phyloP scores from a whole-genome alignment of 176 grass and related monocot species.

The Cenchrus americanus region DNA sequence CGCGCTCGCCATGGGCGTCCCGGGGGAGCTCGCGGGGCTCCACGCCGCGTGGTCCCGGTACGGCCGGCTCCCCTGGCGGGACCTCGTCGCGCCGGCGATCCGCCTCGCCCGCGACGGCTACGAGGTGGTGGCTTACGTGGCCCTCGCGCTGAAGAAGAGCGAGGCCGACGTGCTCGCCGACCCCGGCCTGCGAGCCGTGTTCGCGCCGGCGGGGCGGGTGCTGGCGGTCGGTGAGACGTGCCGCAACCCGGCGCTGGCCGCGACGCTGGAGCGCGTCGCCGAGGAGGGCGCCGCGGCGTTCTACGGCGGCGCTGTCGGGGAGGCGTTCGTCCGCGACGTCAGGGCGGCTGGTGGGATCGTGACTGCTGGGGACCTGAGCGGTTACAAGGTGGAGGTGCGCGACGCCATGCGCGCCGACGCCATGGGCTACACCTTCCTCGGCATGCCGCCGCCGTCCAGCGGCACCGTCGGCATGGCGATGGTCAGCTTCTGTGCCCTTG shows the following conservation, averaged over 20 bases:
- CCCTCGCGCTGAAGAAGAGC: slow-evolving; percentile 36
- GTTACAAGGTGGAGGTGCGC: slow-evolving; percentile 57
- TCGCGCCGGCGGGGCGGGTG: slow-evolving; percentile 61
- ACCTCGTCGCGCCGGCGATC: slow-evolving; percentile 75
- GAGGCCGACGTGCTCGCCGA: slow-evolving; percentile 59
- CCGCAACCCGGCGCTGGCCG: slow-evolving; percentile 70
- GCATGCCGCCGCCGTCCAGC: slow-evolving; percentile 90
- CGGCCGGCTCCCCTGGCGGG: slow-evolving; percentile 66
- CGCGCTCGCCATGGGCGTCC: slow-evolving; percentile 77
- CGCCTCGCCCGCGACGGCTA: slow-evolving; percentile 72
- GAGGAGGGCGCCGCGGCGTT: slow-evolving; percentile 54
- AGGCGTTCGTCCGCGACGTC: slow-evolving; percentile 56
- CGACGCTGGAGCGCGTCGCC: slow-evolving; percentile 58
- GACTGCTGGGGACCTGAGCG: slow-evolving; percentile 59
- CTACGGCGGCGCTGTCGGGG: slow-evolving; percentile 69
- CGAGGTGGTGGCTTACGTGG: slow-evolving; percentile 49
- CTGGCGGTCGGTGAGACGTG: slow-evolving; percentile 66
- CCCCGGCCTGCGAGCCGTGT: slow-evolving; percentile 70
- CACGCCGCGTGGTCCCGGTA: slow-evolving; percentile 74
- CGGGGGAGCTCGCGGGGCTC: slow-evolving; percentile 84
- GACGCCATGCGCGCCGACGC: slow-evolving; percentile 53
- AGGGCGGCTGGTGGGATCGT: slow-evolving; percentile 58
- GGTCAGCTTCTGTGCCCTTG: slow-evolving; percentile 40
- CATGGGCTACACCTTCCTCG: slow-evolving; percentile 81
- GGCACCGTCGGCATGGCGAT: slow-evolving; percentile 74